Base-by-base conservation (phyloP, 1,139 yeast genomes). In the Yamadazyma blattariae region DNA sequence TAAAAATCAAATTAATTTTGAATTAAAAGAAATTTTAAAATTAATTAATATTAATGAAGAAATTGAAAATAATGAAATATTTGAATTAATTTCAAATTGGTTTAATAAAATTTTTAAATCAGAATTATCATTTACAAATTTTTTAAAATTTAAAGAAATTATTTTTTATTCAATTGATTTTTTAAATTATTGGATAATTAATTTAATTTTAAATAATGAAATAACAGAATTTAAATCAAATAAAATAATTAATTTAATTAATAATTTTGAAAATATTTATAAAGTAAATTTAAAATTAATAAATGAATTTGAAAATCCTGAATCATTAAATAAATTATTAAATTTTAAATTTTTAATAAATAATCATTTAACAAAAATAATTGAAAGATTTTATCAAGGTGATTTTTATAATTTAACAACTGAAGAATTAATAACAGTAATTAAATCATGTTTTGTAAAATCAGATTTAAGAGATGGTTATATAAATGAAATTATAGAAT, bases 401-500 rank as follows among this genome's bases (percentile, higher is more conserved):
- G 83, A 80, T 36, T 77, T 87, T 41, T 85, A 71, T 42, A 89
- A 88, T 47, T 73, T 86, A 40, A 64, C 75, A 7, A 78, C 94
- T 0, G 63, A 68, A 2, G 97, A 89, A 56, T 61, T 90, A 37
- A 67, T 79, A 4, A 54, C 62, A 8, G 62, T 89, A 50, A 66
- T 90, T n/a, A 47, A 58, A 41, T 56, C 61, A 28, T 61, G 87
- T 34, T 89, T 89, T 57, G 78, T 85, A 5, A 85, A 85, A 34
- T 82, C 94, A 40, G 82, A 79, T 7, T 55, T 77, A 33, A 71
- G 95, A 45, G 73, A 73, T 29, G 64, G 64, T 34, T 79, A 79
- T 31, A 78, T 87, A 36, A 62, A 64, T 15, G 92, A 85, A 46
- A 82, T 87, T 30, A 40, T 53, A 9, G 65, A 58, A 33, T 54